Conservation (phyloP, 176 grass and related monocot species). For the Elaeis guineensis region DNA sequence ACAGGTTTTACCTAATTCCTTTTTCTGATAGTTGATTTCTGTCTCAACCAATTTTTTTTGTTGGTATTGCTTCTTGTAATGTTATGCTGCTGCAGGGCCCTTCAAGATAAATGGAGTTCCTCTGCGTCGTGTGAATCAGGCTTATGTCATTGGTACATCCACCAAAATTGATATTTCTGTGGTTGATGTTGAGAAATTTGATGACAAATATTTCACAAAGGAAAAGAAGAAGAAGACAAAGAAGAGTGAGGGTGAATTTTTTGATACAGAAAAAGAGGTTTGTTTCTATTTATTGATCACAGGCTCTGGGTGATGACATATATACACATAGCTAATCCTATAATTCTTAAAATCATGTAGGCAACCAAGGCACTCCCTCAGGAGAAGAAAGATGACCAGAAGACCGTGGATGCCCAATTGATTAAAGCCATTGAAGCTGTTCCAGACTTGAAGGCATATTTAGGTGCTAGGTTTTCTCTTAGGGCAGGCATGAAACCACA, state of each 20-base stretch:
- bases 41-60: background rate
- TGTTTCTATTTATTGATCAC: background rate
- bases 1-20: background rate
- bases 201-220: slow-evolving; percentile 87
- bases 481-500: slow-evolving; percentile 81
- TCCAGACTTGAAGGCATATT: slow-evolving; percentile 65
- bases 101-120: slow-evolving; percentile 98
- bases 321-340: background rate
- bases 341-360: slow-evolving; percentile 11
- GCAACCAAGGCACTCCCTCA: slow-evolving; percentile 42
- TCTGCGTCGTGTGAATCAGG: slow-evolving; percentile 68
- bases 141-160: slow-evolving; percentile 72
- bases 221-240: slow-evolving; percentile 66
- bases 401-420: slow-evolving; percentile 44
- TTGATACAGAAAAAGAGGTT: slow-evolving; percentile 77
- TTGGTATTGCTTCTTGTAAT: background rate
- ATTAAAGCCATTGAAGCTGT: slow-evolving; percentile 72
- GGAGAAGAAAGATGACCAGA: slow-evolving; percentile 85
- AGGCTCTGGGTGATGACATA: no score
- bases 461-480: slow-evolving; percentile 62
- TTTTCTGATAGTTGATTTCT: background rate
- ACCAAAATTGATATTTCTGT: slow-evolving; percentile 81
- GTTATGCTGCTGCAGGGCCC: slow-evolving; percentile 46
- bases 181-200: slow-evolving; percentile 53
- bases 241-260: slow-evolving; percentile 85